These are phyloP conservation scores for Teunomyces barrocoloradensis DNA, from an alignment of 805 yeast species.

Conservation along the genomic window DNA sequence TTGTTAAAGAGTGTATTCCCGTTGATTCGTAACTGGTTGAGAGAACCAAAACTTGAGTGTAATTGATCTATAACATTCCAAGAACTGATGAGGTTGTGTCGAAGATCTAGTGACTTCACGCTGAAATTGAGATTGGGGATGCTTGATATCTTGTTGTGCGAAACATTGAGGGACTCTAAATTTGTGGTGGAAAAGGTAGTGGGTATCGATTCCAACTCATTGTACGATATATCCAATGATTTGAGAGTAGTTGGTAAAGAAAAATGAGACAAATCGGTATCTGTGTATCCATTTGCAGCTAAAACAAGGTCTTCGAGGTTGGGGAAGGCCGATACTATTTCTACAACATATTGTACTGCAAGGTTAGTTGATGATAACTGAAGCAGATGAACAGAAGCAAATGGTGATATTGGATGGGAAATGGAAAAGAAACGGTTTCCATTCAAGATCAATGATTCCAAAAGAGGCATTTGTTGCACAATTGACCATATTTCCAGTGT, in stretches of 20 bases:
- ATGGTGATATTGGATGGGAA: neutral
- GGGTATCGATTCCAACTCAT: slow-evolving; percentile 35
- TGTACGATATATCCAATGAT: slow-evolving; percentile 27
- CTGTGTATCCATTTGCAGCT: slow-evolving; percentile 32
- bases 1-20: slow-evolving; percentile 49
- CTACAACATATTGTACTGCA: slow-evolving; percentile 11
- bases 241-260: slow-evolving; percentile 4
- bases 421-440: slow-evolving; percentile 45
- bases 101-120: slow-evolving; percentile 43
- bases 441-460: slow-evolving; percentile 48
- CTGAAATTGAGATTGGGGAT: slow-evolving; percentile 1
- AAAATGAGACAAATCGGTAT: slow-evolving; percentile 13
- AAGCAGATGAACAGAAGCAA: slow-evolving; percentile 8
- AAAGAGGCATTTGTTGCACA: slow-evolving; percentile 28
- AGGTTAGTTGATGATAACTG: slow-evolving; percentile 28
- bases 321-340: slow-evolving; percentile 35
- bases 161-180: slow-evolving; percentile 23
- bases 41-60: slow-evolving; percentile 32
- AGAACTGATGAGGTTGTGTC: slow-evolving; percentile 44
- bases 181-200: neutral
- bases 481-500: slow-evolving; percentile 39
- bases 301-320: slow-evolving; percentile 28
- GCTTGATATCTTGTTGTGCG: slow-evolving; percentile 33
- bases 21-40: slow-evolving; percentile 47
- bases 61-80: slow-evolving; percentile 54